Base-by-base conservation (phyloP, 2,329 filamentous ascomycete genomes). In the Talaromyces sp. region DNA sequence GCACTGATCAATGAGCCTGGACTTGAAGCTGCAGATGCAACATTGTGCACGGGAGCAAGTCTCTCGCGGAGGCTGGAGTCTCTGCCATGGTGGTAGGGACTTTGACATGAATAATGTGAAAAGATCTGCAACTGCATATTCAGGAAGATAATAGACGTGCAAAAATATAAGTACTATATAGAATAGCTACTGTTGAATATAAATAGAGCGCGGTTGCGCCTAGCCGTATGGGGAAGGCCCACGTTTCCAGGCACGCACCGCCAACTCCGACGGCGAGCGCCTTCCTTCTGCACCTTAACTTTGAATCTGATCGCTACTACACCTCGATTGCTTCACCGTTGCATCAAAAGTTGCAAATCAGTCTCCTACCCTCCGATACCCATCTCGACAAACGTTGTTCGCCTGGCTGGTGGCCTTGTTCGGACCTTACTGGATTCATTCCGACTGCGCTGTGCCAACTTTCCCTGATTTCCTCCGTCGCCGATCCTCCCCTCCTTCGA, bases 11-110 rank as follows among this genome's bases (percentile, higher is more conserved):
- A 86, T 8, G 90, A 96, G 66, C 73, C 82, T 0, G 85, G 85
- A 0, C 72, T 98, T 42, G 89, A 88, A 64, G 76, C 79, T 22
- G 82, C 96, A 55, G 92, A 98, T 72, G 83, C 89, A 0, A 84
- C 84, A 0, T 78, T 97, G 57, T 96, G 92, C 70, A 85, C 93
- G 44, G 92, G 89, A 65, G 77, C 82, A 61, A 72, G 76, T 44
- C 72, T 76, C 33, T 70, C 74, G 47, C 68, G 72, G 52, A 75
- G 76, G 64, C 64, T 81, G 32, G 72, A 78, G 62, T 70, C 72
- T 47, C 68, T 80, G 59, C 66, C 72, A 22, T 80, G 77, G 77
- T 74, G 75, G 73, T 67, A 64, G 57, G 53, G 9, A 32, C 49
- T 3, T 30, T 30, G 28, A 30, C 28, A 30, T 30, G 28, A 30